Evolutionary conservation across 192 early-diverging fungal genomes (phyloP), one percentile per base, ranked within the genome.

Genomic region (Chytriomyces confervae): DNA sequence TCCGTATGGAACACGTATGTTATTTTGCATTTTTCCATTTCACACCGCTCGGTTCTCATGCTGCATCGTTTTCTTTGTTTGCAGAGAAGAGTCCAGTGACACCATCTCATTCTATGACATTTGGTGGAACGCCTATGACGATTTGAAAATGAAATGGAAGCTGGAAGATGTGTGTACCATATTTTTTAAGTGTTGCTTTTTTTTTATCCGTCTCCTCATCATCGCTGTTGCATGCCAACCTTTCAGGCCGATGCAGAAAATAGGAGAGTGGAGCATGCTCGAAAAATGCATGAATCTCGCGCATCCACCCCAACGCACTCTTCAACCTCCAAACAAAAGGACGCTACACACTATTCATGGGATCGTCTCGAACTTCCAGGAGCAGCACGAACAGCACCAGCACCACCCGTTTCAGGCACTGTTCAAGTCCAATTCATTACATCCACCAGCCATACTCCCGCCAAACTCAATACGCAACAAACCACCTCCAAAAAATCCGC

Each of bases 1-100:
- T 50, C 80, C 7, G 76, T 81, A 24, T 61, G 69, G 36, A 68
- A 81, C 36, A 67, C 51, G 80, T 81, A 49, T 65, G 46, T 1
- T 44, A 3, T 62, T 23, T 23, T 61, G 10, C 44, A 27, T 53
- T 24, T 24, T n/a, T 63, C 24, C 5, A 5, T 36, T 69, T 20
- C 16, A 48, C 50, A 3, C 36, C 36, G 36, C 36, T 36, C 36
- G 36, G 36, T 7, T 16, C 24, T 44, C 16, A 44, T 49, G n/a
- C 67, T 1, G 11, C 3, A 68, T 13, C 43, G 4, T 68, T 64
- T 23, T 64, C 3, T 23, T 47, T 67, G 13, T 47, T 8, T 71
- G 47, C 57, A 74, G 72, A 9, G 29, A 61, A 16, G 43, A 47
- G 9, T 11, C 57, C 6, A 47, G 18, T 9, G 76, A 77, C 23